Conservation (phyloP, 2,329 filamentous ascomycete species). For the Colletotrichum sp. region DNA sequence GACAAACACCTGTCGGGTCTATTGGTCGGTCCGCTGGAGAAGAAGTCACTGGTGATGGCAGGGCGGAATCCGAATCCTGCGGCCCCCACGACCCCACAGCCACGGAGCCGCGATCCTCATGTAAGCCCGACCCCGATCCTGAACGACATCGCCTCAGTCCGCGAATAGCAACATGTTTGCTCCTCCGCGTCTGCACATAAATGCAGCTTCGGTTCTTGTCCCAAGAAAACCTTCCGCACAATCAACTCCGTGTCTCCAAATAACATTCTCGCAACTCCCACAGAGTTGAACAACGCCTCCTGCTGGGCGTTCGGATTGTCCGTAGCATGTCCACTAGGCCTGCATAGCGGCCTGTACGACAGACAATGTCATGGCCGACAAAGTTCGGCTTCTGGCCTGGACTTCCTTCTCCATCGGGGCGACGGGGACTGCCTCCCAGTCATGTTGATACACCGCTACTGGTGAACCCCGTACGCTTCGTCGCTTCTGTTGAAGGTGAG, state of each 20-base stretch:
- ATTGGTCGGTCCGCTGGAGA: background rate
- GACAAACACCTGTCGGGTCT: background rate
- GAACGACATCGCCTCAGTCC: background rate
- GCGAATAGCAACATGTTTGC: background rate
- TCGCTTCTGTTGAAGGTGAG: background rate
- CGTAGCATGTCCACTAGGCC: background rate
- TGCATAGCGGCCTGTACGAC: background rate
- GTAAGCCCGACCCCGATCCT: background rate
- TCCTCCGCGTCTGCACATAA: background rate
- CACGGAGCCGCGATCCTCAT: background rate
- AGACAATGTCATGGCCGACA: background rate
- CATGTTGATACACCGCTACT: background rate
- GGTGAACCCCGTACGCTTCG: background rate
- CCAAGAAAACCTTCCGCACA: background rate
- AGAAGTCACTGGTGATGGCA: background rate
- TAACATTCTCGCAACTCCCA: background rate
- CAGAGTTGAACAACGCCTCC: background rate
- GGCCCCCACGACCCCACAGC: background rate
- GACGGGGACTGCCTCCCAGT: background rate
- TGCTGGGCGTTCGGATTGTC: background rate
- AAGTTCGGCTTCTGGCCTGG: background rate
- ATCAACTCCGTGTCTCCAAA: background rate
- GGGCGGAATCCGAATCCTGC: background rate
- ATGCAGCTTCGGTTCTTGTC: background rate
- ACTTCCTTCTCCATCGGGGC: background rate